Conservation (phyloP, 2,329 filamentous ascomycete genomes). For the Geosmithia flava region DNA sequence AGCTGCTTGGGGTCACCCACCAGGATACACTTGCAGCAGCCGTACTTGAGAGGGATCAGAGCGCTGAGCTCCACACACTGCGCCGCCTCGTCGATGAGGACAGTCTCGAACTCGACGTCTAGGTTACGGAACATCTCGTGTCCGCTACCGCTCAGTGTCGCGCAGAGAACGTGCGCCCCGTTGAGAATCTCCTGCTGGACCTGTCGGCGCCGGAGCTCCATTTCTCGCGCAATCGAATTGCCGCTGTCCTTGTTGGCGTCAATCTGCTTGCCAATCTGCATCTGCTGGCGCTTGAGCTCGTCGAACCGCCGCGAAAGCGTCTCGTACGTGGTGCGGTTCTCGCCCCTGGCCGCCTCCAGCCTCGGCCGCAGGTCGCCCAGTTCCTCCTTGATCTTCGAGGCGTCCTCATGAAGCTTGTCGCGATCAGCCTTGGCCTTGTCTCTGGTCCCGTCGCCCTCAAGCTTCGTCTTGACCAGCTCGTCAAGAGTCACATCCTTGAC, state of each 20-base stretch:
- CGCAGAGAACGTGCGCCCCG: conserved; percentile 83
- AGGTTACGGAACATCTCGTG: conserved; percentile 96
- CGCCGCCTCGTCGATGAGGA: conserved; percentile 95
- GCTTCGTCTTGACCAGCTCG: conserved; percentile 68
- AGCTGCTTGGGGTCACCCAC: conserved; percentile 97
- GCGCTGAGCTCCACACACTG: conserved; percentile 97
- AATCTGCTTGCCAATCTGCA: conserved; percentile 63
- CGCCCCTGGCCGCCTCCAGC: conserved; percentile 53
- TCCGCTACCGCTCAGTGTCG: conserved; percentile 87
- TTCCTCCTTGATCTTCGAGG: conserved; percentile 61
- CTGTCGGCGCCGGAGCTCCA: conserved; percentile 71
- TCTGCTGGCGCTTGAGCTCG: conserved; percentile 63
- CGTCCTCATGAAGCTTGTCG: conserved; percentile 51
- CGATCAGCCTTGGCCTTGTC: conserved; percentile 42
- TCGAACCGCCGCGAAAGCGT: conserved; percentile 67
- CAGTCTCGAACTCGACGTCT: conserved; percentile 94
- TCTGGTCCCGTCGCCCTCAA: conserved; percentile 48
- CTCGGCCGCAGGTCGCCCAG: conserved; percentile 59
- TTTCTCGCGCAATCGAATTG: conserved; percentile 68
- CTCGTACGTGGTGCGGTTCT: conserved; percentile 32
- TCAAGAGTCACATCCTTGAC: conserved; percentile 90
- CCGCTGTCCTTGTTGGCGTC: conserved; percentile 80
- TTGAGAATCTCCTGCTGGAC: conserved; percentile 88
- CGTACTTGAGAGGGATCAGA: conserved; percentile 93
- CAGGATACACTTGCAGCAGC: conserved; percentile 90